Evolutionary conservation across 805 yeast genomes (phyloP).

Genomic region (Kluyveromyces siamensis): DNA sequence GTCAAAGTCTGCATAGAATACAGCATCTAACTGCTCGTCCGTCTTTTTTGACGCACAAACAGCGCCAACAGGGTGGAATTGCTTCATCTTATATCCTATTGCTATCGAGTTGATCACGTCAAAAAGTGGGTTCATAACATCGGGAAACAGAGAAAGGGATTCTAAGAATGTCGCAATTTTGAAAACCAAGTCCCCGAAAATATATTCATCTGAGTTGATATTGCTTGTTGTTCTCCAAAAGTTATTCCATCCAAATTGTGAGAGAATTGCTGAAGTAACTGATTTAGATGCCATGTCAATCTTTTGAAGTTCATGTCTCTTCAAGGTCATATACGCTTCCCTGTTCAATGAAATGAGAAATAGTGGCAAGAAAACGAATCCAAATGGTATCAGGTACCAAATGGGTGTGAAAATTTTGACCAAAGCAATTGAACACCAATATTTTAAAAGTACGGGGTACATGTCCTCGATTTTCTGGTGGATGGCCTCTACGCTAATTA

Average conservation of each 20-base stretch:
- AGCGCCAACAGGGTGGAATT: neutral
- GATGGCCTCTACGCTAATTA: neutral
- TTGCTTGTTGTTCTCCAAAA: neutral
- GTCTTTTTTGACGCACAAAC: neutral
- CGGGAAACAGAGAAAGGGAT: slow-evolving; percentile 2
- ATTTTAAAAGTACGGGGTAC: slow-evolving; percentile 5
- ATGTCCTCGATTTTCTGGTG: slow-evolving; percentile 1
- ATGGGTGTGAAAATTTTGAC: slow-evolving; percentile 5
- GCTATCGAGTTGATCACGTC: neutral
- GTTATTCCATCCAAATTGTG: neutral
- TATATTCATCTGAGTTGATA: neutral
- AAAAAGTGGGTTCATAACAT: neutral
- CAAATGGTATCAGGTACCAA: slow-evolving; percentile 5
- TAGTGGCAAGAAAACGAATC: neutral
- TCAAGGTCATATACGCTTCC: slow-evolving; percentile 1
- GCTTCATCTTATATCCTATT: neutral
- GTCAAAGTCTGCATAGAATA: neutral
- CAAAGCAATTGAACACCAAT: slow-evolving; percentile 8
- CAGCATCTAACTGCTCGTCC: neutral
- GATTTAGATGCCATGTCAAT: neutral
- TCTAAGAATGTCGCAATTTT: slow-evolving; percentile 1
- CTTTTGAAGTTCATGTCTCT: neutral
- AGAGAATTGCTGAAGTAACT: neutral
- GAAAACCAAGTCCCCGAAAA: neutral
- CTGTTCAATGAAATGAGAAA: neutral